Conservation (phyloP, 257 asterid genomes). For the Scutellaria galericulata region DNA sequence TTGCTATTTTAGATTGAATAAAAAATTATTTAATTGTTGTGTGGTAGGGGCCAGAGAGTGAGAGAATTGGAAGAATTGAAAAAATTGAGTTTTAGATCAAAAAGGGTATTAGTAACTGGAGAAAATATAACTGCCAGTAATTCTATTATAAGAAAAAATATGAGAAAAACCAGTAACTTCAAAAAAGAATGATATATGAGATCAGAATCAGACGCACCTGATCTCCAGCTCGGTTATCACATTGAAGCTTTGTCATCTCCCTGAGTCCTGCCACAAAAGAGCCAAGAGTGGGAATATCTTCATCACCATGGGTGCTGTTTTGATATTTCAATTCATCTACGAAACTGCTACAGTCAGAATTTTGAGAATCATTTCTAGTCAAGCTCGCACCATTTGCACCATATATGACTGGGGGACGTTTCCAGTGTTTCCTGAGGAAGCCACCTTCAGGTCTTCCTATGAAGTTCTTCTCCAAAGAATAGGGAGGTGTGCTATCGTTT, state of each 20-base stretch:
- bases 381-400: conserved; percentile 50
- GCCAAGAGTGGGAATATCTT: conserved; percentile 86
- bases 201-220: conserved; percentile 55
- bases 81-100: too few relatives aligned
- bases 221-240: conserved; percentile 44
- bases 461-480: conserved; percentile 58
- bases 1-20: too few relatives aligned
- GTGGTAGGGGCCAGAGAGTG: too few relatives aligned
- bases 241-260: conserved; percentile 87
- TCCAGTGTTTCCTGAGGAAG: conserved; percentile 72
- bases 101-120: neutral
- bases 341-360: conserved; percentile 66
- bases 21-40: too few relatives aligned
- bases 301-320: conserved; percentile 57
- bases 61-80: too few relatives aligned
- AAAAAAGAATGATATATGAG: neutral
- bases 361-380: conserved; percentile 69
- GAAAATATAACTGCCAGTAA: neutral
- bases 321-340: conserved; percentile 61
- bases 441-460: conserved; percentile 69
- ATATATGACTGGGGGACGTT: conserved; percentile 60
- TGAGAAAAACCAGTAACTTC: neutral
- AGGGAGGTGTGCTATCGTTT: conserved; percentile 77
- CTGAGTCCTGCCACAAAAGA: conserved; percentile 89
- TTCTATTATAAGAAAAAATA: neutral